These are phyloP conservation scores for Jasminum sambac DNA, from an alignment of 257 asterid species.

Conservation along the genomic window DNA sequence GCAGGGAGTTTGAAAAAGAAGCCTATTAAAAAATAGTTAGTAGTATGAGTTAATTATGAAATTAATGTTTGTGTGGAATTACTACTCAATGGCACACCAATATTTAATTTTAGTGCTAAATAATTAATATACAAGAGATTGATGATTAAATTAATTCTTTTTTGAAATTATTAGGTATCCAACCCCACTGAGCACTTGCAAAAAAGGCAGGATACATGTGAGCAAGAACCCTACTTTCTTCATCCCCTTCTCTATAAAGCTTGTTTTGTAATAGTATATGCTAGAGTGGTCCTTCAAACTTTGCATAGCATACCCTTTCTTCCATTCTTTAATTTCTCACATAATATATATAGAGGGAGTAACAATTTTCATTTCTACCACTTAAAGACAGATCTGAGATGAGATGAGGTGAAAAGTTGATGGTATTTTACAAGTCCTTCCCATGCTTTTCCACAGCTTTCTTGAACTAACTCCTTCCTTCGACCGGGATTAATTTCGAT, in stretches of 20 bases:
- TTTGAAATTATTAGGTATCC: neutral
- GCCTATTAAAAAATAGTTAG: no score
- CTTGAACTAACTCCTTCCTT: conserved; percentile 60
- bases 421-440: conserved; percentile 36
- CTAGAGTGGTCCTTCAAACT: conserved; percentile 32
- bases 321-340: conserved; percentile 2
- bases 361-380: conserved; percentile 1
- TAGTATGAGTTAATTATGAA: neutral
- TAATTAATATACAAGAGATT: neutral
- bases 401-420: neutral
- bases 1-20: no score
- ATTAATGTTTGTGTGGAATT: no score
- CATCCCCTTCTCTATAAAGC: conserved; percentile 35
- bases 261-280: conserved; percentile 24
- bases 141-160: neutral
- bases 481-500: conserved; percentile 12
- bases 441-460: conserved; percentile 95
- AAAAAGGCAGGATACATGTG: conserved; percentile 26
- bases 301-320: conserved; percentile 28
- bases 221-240: conserved; percentile 46
- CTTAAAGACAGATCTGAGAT: neutral
- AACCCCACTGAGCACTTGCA: conserved; percentile 11
- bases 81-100: neutral
- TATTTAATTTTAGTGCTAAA: neutral
- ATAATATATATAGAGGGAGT: neutral